These are phyloP conservation scores for Fagus crenata DNA, from an alignment of 306 rosid genomes.

Conservation along the genomic window DNA sequence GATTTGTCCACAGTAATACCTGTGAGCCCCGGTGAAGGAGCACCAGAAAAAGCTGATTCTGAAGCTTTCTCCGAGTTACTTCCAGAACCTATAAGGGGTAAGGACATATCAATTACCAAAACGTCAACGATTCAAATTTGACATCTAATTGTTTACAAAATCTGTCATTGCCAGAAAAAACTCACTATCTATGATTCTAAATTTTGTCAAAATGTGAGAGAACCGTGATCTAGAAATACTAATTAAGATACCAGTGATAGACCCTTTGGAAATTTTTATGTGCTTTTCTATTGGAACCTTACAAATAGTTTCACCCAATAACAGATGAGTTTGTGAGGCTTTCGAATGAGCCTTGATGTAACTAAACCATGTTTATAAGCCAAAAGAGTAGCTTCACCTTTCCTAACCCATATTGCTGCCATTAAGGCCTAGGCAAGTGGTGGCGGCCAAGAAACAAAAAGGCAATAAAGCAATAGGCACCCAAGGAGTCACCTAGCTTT, in stretches of 20 bases:
- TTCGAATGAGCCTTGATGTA: not conserved
- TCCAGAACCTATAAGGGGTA: conserved; percentile 41
- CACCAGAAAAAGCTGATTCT: conserved; percentile 31
- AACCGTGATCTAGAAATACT: not conserved
- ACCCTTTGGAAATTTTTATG: not conserved
- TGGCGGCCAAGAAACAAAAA: too few relatives aligned
- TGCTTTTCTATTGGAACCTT: not conserved
- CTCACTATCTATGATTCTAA: not conserved
- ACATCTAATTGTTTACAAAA: not conserved
- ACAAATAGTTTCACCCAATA: not conserved
- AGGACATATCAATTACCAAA: not conserved
- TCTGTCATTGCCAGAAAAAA: not conserved
- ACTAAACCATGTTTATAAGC: not conserved
- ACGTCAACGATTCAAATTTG: not conserved
- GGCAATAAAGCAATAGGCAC: too few relatives aligned
- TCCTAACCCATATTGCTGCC: not conserved
- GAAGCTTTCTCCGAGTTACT: conserved; percentile 39
- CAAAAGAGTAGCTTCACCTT: not conserved
- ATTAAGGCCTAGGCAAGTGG: not conserved
- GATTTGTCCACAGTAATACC: conserved; percentile 72
- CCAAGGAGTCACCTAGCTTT: not conserved
- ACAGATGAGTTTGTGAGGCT: not conserved
- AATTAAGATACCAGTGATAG: not conserved
- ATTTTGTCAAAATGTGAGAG: not conserved
- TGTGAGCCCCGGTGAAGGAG: conserved; percentile 43